Base-by-base conservation (phyloP, 2,329 filamentous ascomycete genomes). In the Neoarthrinium moseri region DNA sequence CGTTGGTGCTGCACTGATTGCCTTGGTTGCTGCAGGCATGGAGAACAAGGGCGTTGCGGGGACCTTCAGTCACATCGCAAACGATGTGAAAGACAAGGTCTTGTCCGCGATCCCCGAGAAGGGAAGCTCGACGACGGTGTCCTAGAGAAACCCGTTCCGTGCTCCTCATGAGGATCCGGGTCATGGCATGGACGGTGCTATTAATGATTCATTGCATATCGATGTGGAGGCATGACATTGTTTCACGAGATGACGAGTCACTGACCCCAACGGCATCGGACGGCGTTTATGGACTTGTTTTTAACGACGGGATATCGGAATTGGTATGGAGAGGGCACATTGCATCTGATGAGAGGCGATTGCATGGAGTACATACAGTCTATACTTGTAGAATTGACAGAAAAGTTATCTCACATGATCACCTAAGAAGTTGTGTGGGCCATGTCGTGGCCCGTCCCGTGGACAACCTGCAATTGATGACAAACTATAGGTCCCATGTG, bases 1-100 rank as follows among this genome's bases (percentile, higher is more conserved):
- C 52, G 89, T 96, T n/a, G 94, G 94, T 43, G 94, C 94, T 3
- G 94, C 94, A 32, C 72, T 99, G 57, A 97, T 97, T 68, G 94
- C 94, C 42, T 79, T 96, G 41, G 88, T 96, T 22, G 92, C 92
- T 1, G 87, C 87, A 2, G 73, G 77, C 60, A 82, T 78, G 72
- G 78, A 83, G 66, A 77, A 77, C 67, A 62, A 63, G 49, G 46
- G 45, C 24, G 43, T 54, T 13, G 41, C 59, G 3, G 39, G 39
- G 17, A 73, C 77, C 52, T 51, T 77, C 41, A 60, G 59, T 32
- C 64, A 71, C 48, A 50, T 78, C 39, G 65, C 69, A 48, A 61
- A 63, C 26, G 68, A 69, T 15, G 62, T 68, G 39, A 66, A 64
- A 48, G 56, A 64, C 34, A 63, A 63, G 37, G 42, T 60, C 17